Percentiles rank a stretch among this genome's conserved stretches.
Conservation (phyloP, 768 basidiomycete genomes). For the Hygrocybe coccinea region DNA sequence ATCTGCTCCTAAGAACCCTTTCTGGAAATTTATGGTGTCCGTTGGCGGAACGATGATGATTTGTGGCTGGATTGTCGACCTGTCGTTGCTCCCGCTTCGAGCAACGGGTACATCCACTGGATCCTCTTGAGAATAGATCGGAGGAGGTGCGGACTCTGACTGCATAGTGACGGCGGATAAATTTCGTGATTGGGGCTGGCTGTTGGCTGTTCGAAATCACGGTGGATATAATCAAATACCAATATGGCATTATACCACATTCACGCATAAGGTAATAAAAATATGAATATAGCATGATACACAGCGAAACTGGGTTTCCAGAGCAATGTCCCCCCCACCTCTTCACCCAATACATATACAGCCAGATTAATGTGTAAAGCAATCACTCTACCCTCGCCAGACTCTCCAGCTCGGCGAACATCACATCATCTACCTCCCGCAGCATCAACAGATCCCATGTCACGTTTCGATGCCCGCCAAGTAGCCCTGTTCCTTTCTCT, state of each 20-base stretch:
- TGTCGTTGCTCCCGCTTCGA: slow-evolving; percentile 17
- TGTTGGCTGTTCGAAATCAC: no score
- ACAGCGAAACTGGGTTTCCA: slow-evolving; percentile 10
- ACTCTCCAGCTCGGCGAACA: slow-evolving; percentile 79
- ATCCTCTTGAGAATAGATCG: slow-evolving; percentile 55
- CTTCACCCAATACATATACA: no score
- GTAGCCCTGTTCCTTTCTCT: slow-evolving; percentile 71
- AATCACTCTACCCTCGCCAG: slow-evolving; percentile 59
- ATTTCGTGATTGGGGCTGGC: slow-evolving; percentile 13
- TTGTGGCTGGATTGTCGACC: slow-evolving; percentile 43
- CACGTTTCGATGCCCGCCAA: slow-evolving; percentile 67
- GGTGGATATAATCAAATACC: not conserved
- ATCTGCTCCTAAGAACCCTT: slow-evolving; percentile 79
- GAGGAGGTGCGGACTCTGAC: slow-evolving; percentile 49
- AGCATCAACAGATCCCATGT: slow-evolving; percentile 69
- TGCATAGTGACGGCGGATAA: slow-evolving; percentile 21
- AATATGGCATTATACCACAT: no score
- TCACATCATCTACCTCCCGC: slow-evolving; percentile 65
- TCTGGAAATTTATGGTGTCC: slow-evolving; percentile 74
- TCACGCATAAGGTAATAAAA: no score
- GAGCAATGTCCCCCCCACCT: not conserved
- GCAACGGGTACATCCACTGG: slow-evolving; percentile 18
- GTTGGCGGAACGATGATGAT: slow-evolving; percentile 69
- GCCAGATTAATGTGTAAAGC: not conserved
- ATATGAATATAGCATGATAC: slow-evolving; percentile 14